Evolutionary conservation across 257 asterid species (phyloP), one percentile per base, ranked within the genome.

Genomic region (Petunia axillaris): DNA sequence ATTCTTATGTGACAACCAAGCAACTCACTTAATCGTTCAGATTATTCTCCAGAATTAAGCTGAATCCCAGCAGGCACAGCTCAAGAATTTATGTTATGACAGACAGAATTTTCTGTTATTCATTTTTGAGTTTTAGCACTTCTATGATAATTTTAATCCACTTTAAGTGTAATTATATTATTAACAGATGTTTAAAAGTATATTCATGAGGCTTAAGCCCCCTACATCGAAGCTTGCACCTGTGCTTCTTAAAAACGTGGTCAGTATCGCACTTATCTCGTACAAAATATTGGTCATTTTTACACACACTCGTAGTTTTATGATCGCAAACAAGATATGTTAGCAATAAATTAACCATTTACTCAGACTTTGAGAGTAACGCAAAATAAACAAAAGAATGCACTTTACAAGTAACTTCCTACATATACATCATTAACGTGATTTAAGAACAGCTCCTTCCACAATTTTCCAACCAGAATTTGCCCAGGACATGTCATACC

Each of bases 361-460:
- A 35, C 62, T 25, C 35, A 2, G 13, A 71, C 44, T 48, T 71
- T 11, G 44, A 48, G 16, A 50, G 77, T 48, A 50, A 35, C 10
- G 77, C 62, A 71, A 71, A 71, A 11, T 50, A 5, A 50, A 35
- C 36, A 48, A 73, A 73, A 50, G 10, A n/a, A 35, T 50, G 77
- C 46, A 73, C 77, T 73, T 73, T 50, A 73, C 77, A 73, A 6
- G 7, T 9, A 73, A 71, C 3, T 70, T 71, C 10, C 44, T 74
- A 78, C 53, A 54, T 64, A 60, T 75, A 80, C 88, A 67, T 80
- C 38, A 53, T 55, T 67, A 63, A 86, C 86, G 90, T 0, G 96
- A 87, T 87, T 91, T 95, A 36, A 93, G 95, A 76, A 93, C 98
- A 75, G 98, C 98, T 57, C 99, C 99, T 85, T 91, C 99, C n/a